Base-by-base conservation (phyloP, 352 stramenopile genomes). In the Pythium pectinolyticum region DNA sequence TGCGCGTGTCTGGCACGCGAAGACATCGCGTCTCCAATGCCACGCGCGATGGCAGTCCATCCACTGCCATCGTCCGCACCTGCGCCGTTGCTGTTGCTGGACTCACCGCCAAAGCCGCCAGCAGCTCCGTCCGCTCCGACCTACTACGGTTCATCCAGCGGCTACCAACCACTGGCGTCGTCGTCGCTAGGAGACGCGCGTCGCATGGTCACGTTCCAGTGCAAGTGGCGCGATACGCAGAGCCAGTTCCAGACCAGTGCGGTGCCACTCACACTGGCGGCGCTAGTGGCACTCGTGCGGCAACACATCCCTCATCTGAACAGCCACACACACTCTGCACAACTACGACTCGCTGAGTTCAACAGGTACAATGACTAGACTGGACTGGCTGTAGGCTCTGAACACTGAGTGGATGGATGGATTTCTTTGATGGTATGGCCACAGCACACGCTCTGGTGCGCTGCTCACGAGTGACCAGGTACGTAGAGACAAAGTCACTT, bases 151-250 rank as follows among this genome's bases (percentile, higher is more conserved):
- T n/a, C n/a, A n/a, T n/a, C n/a, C n/a, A n/a, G n/a, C n/a, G n/a
- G n/a, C n/a, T n/a, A n/a, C n/a, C n/a, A 32, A 32, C 27, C n/a
- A 48, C 19, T 68, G 17, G 24, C 48, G 12, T 22, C 3, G 17
- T 20, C 55, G 37, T 51, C 39, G 19, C 30, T 63, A 1, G 55
- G 51, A n/a, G 31, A 41, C 15, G 45, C 46, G n/a, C 50, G 54
- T 15, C 30, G 45, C 51, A 53, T 73, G 57, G 61, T 89, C 37
- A 59, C 74, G 28, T 82, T 90, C 47, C 79, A 79, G 53, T 90
- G 84, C 78, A 92, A 92, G 57, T 90, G 73, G 73, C 73, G 72
- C 15, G 72, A 76, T 34, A 66, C 65, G 20, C 67, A 72, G 31
- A 73, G 74, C 39, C 69, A 84, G 25, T 88, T 92, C 40, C 57